These are phyloP conservation scores for Ophiostoma tasmaniense DNA, from an alignment of 2,329 filamentous ascomycete species.

Conservation along the genomic window DNA sequence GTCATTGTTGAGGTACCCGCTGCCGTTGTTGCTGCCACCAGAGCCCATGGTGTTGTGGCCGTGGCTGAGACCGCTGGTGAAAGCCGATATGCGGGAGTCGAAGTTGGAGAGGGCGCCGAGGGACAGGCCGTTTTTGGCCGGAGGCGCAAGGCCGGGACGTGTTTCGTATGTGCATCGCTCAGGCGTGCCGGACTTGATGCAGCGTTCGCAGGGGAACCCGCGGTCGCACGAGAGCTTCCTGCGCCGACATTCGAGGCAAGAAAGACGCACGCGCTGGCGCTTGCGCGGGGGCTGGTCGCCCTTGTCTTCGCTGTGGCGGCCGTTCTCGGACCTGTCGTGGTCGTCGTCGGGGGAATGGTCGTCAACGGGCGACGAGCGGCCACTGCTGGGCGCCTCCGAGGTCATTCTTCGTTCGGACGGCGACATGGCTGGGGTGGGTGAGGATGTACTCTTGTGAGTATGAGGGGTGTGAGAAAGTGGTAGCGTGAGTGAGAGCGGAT, in stretches of 20 bases:
- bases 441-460: background rate
- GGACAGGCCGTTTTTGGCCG: constrained; percentile 39
- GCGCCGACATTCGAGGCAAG: constrained; percentile 52
- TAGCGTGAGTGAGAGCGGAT: background rate
- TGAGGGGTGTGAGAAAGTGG: background rate
- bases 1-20: constrained; percentile 23
- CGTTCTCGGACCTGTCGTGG: constrained; percentile 15
- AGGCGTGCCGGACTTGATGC: constrained; percentile 53
- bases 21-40: constrained; percentile 4
- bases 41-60: constrained; percentile 20
- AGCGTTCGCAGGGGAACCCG: constrained; percentile 53
- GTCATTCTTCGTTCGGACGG: background rate
- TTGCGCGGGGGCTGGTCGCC: constrained; percentile 36
- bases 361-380: constrained; percentile 15
- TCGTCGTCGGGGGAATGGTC: constrained; percentile 9
- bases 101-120: constrained; percentile 37
- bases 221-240: constrained; percentile 55
- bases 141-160: constrained; percentile 31
- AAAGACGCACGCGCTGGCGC: constrained; percentile 50
- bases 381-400: constrained; percentile 16
- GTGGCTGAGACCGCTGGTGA: constrained; percentile 29
- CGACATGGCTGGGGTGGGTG: constrained; percentile 4
- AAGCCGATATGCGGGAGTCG: constrained; percentile 34
- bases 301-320: constrained; percentile 12
- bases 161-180: constrained; percentile 53